Evolutionary conservation across 2,329 filamentous ascomycete species (phyloP), one percentile per base, ranked within the genome.

Genomic region (Aaosphaeria arxii): DNA sequence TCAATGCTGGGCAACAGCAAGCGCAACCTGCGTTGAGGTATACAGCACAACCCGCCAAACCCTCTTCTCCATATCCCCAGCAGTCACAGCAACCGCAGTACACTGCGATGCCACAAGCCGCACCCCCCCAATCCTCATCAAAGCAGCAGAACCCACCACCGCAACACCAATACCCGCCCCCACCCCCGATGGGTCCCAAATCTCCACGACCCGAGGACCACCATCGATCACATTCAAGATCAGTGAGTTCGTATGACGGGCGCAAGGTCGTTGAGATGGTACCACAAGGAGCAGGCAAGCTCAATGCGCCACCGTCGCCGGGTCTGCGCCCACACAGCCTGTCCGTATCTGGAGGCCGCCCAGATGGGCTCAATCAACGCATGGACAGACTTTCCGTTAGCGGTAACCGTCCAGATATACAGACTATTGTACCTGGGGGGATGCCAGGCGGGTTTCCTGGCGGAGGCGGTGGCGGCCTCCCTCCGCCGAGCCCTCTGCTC

Each of bases 401-500:
- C 50, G 75, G 75, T 6, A 72, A 72, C 49, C 62, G 73, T 40
- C 71, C 72, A 28, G 67, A 74, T 46, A 51, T 74, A 13, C 61
- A 71, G 13, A 65, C 57, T 7, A 66, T 71, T 7, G 58, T 67
- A 6, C 63, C 67, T 7, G 65, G 66, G 5, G 63, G 62, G 9
- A 58, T 59, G 49, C 56, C 62, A 5, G 59, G 60, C 11, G 56
- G 55, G 6, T 9, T 57, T 51, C 33, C 53, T 49, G n/a, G 53
- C n/a, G 33, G 33, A 9, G 33, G 40, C 13, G 43, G 30, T 9
- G 11, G 35, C 29, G 5, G 57, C 51, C 36, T 78, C 40, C 81
- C 89, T 1, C 89, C 91, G 0, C 83, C 83, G 1, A 96, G 90
- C 53, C 94, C 92, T 1, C 77, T 97, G 43, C 82, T 96, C 2